A percentile compares a stretch with the other conserved stretches of the same genome.
Evolutionary conservation across 495 filamentous ascomycete genomes (phyloP).

Genomic region (Penicillium silybi): DNA sequence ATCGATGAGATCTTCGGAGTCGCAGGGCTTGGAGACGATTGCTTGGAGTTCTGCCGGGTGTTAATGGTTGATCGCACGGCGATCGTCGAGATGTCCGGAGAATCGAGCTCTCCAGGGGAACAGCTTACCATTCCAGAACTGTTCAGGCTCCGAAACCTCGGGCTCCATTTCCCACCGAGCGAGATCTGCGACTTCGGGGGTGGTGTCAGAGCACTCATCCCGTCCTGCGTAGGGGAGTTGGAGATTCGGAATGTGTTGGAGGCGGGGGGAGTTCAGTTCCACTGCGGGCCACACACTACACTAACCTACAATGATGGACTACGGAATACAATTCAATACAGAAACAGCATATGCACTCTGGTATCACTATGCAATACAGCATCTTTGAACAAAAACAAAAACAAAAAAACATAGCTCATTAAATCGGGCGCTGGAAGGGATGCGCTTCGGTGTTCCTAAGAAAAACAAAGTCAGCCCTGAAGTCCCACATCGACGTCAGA

Average conservation of each 20-base stretch:
- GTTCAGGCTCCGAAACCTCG: slow-evolving; percentile 76
- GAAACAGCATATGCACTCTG: slow-evolving; percentile 18
- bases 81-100: background rate
- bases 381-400: slow-evolving; percentile 1
- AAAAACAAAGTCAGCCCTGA: slow-evolving; percentile 6
- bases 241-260: slow-evolving; percentile 25
- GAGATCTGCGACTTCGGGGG: slow-evolving; percentile 35
- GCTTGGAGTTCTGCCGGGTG: slow-evolving; percentile 66
- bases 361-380: slow-evolving; percentile 25
- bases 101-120: background rate
- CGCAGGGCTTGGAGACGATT: slow-evolving; percentile 68
- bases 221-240: slow-evolving; percentile 27
- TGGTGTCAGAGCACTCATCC: slow-evolving; percentile 40
- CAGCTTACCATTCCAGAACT: slow-evolving; percentile 85
- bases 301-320: slow-evolving; percentile 2
- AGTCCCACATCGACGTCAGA: slow-evolving; percentile 1
- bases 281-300: slow-evolving; percentile 13
- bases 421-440: slow-evolving; percentile 45
- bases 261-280: slow-evolving; percentile 21
- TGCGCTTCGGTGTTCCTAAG: slow-evolving; percentile 54
- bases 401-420: slow-evolving; percentile 13
- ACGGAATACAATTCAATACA: background rate
- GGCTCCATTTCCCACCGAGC: slow-evolving; percentile 46
- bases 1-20: slow-evolving; percentile 77
- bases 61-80: background rate